Evolutionary conservation across 2,329 filamentous ascomycete genomes (phyloP), one percentile per base, ranked within the genome.

Genomic region (Diaporthe sp.): DNA sequence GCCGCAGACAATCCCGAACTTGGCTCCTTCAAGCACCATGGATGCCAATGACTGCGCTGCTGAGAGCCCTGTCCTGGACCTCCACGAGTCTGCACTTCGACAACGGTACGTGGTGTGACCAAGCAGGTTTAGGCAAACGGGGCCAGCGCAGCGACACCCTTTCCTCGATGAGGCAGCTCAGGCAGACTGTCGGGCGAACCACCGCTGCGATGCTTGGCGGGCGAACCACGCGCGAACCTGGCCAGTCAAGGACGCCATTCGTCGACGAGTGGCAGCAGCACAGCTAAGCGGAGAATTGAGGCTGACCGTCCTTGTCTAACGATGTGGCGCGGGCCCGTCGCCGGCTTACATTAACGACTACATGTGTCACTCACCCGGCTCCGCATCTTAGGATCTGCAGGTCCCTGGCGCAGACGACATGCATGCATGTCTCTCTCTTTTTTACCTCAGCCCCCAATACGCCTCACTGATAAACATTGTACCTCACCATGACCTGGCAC

Each of bases 181-280:
- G 68, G 73, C 73, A 58, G 67, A 74, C 67, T 64, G 67, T 28
- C 47, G 42, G 69, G 71, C 71, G 67, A 55, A 71, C 58, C 30
- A 12, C n/a, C 40, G 55, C 28, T 64, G 71, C 25, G 50, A 52
- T 50, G 60, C 64, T 54, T 74, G 52, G 68, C 54, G 40, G 66
- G 68, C 68, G 68, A 60, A 71, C 68, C 54, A 71, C 47, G 22
- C 38, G 42, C 58, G 33, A 30, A 71, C 38, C 30, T 35, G n/a
- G 38, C 61, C 45, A 38, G 17, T 25, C 30, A 25, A 25, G 61
- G 30, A 33, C 42, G 42, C 42, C 17, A 33, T 64, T 35, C 28
- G 42, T 30, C 28, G 38, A 25, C 19, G 30, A 52, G 10, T 35
- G 22, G 30, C 45, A 38, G 28, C 64, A 52, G 30, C 64, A 38